phyloP scores from a whole-genome alignment of 805 yeast species.

The Ogataea dorogensis region DNA sequence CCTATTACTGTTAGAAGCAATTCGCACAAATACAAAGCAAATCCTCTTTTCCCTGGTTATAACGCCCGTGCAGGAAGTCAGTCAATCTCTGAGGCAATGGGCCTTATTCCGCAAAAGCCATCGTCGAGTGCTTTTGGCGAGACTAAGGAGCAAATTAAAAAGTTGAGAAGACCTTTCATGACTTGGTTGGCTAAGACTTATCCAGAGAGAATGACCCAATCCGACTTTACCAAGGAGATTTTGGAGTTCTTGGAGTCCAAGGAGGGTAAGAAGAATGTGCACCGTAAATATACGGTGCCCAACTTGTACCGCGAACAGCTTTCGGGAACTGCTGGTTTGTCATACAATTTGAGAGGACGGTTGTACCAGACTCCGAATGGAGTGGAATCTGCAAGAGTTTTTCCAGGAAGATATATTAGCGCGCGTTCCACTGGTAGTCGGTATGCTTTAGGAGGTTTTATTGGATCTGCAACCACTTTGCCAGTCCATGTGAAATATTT shows the following conservation, averaged over 20 bases:
- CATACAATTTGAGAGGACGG: conserved; percentile 68
- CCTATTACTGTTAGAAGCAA: conserved; percentile 36
- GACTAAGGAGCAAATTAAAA: conserved; percentile 41
- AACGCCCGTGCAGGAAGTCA: conserved; percentile 24
- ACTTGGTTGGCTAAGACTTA: conserved; percentile 51
- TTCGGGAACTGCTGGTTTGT: conserved; percentile 74
- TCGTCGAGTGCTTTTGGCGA: conserved; percentile 20
- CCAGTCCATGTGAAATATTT: conserved; percentile 26
- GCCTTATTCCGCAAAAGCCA: conserved; percentile 24
- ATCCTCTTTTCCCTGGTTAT: conserved; percentile 41
- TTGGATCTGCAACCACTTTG: conserved; percentile 27
- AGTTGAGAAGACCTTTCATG: conserved; percentile 51
- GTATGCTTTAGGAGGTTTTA: conserved; percentile 58
- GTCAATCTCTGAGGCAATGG: conserved; percentile 29
- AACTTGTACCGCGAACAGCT: conserved; percentile 22
- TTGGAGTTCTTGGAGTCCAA: conserved; percentile 39
- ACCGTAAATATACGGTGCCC: conserved; percentile 14
- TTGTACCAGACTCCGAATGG: conserved; percentile 72
- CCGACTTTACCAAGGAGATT: conserved; percentile 38
- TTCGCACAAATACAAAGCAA: conserved; percentile 18
- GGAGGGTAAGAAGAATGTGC: conserved; percentile 12
- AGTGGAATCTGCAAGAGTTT: conserved; percentile 45
- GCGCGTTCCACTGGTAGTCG: conserved; percentile 38
- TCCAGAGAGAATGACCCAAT: conserved; percentile 40
- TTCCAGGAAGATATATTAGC: conserved; percentile 66